Base-by-base conservation (phyloP, 2,329 filamentous ascomycete species). In the Bipolaris victoriae region DNA sequence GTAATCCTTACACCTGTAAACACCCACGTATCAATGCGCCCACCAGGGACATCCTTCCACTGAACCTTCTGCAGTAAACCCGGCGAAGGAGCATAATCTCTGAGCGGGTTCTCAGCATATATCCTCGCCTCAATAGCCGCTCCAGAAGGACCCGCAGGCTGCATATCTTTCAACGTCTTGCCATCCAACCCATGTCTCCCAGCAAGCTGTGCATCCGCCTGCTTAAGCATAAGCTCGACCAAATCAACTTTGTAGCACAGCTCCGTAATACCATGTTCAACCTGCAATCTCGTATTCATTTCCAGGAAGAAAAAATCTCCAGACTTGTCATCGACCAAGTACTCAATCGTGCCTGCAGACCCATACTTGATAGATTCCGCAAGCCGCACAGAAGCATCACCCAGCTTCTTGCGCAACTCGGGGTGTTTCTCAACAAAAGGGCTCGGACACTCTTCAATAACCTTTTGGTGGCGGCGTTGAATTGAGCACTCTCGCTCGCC, bases 281-380 rank as follows among this genome's bases (percentile, higher is more conserved):
- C 84, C 60, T 86, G 84, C 2, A 86, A 74, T 44, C 84, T 75
- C 1, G 84, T 85, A 62, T 86, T 86, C 82, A 86, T 84, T 64
- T 86, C 84, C 0, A 86, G 72, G 59, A 86, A 86, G 76, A 83
- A 97, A 76, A 95, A 97, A 41, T 89, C 85, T 46, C 88, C 90
- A 5, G 87, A 88, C 67, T 91, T 87, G 72, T 92, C 90, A 75
- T 97, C 92, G 5, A 96, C 88, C 41, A 97, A 90, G 71, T 93
- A 97, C 77, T 97, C 92, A 18, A 97, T 90, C 0, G 92, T 97
- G 1, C 92, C 92, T 7, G 91, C 92, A 6, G 90, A 91, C n/a
- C 90, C 89, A 69, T 97, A 97, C 3, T 78, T 77, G 56, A 84
- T 79, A 0, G 79, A 81, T 62, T 81, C 79, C 0, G 83, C 83